Evolutionary conservation across 768 basidiomycete genomes (phyloP).

Genomic region (Termitomyces sp.): DNA sequence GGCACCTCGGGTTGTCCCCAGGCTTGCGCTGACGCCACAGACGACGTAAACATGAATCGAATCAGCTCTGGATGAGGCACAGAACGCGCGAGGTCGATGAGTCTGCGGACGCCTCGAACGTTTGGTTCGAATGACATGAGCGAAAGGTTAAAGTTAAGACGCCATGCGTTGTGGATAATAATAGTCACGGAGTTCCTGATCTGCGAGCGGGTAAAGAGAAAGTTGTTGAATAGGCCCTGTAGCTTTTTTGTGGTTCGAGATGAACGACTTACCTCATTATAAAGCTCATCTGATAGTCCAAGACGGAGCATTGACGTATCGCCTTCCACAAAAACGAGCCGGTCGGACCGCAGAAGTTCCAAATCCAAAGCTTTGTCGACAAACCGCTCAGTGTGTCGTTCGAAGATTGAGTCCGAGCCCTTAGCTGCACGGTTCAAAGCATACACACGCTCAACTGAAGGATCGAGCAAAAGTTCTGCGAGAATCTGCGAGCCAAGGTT

Average conservation of each 20-base stretch:
- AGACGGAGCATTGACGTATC: constrained; percentile 22
- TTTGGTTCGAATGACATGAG: constrained; percentile 47
- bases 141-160: constrained; percentile 40
- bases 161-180: constrained; percentile 41
- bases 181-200: constrained; percentile 26
- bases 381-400: constrained; percentile 16
- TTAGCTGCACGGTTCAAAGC: constrained; percentile 15
- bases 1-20: constrained; percentile 24
- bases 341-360: constrained; percentile 20
- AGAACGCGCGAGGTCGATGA: constrained; percentile 34
- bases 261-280: constrained; percentile 16
- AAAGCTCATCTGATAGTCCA: constrained; percentile 21
- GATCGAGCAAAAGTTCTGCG: constrained; percentile 10
- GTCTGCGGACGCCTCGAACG: constrained; percentile 39
- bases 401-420: constrained; percentile 6
- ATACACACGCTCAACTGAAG: constrained; percentile 11
- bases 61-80: constrained; percentile 19
- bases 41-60: constrained; percentile 37
- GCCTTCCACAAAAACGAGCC: constrained; percentile 30
- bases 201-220: constrained; percentile 15
- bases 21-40: constrained; percentile 27
- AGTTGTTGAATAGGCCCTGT: neutral
- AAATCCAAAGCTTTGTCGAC: constrained; percentile 24
- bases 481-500: constrained; percentile 17
- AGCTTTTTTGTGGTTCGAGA: neutral